phyloP scores from a whole-genome alignment of 306 rosid species.

The Cicer pinnatifidum region DNA sequence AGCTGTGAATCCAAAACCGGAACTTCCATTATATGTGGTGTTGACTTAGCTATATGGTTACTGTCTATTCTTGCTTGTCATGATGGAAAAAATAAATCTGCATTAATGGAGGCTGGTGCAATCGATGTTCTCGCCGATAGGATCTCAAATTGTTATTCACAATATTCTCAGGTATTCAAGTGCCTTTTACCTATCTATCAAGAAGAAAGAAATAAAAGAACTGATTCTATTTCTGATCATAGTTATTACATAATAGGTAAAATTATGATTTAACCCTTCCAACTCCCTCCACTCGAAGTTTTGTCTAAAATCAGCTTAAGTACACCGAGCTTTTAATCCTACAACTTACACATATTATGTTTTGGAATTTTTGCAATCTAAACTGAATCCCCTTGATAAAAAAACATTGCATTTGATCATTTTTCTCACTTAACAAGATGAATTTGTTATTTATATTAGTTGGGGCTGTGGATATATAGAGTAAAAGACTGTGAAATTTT shows the following conservation, averaged over 20 bases:
- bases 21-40: slow-evolving; percentile 68
- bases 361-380: slow-evolving; percentile 18
- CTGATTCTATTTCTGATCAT: slow-evolving; percentile 38
- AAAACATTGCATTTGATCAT: slow-evolving; percentile 25
- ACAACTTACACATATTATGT: not conserved
- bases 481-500: slow-evolving; percentile 1
- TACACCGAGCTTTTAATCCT: slow-evolving; percentile 26
- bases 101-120: slow-evolving; percentile 95
- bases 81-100: slow-evolving; percentile 68
- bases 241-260: not conserved
- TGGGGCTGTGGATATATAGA: slow-evolving; percentile 29
- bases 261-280: slow-evolving; percentile 13
- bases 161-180: slow-evolving; percentile 79
- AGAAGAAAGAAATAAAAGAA: slow-evolving; percentile 30
- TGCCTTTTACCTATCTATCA: slow-evolving; percentile 29
- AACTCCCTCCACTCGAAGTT: slow-evolving; percentile 23
- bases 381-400: slow-evolving; percentile 12
- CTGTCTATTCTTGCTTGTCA: slow-evolving; percentile 85
- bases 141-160: slow-evolving; percentile 73
- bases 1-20: slow-evolving; percentile 55
- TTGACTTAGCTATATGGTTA: slow-evolving; percentile 85
- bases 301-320: slow-evolving; percentile 26
- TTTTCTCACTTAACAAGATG: slow-evolving; percentile 30
- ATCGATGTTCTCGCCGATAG: slow-evolving; percentile 82
- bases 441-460: slow-evolving; percentile 20